phyloP scores from a whole-genome alignment of 495 filamentous ascomycete species.

The Annulohypoxylon bovei region DNA sequence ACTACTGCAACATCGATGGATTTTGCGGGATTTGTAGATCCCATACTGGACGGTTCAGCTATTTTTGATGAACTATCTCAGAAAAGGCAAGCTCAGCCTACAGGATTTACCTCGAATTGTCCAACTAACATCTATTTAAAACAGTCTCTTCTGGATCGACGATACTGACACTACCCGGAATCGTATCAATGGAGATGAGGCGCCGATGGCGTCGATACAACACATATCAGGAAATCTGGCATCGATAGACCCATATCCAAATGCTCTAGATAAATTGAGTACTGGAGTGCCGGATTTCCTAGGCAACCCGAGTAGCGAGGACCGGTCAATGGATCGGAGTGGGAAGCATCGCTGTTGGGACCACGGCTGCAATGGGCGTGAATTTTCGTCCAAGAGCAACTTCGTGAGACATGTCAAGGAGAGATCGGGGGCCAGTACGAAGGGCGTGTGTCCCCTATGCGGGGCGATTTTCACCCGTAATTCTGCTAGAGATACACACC shows the following conservation, averaged over 20 bases:
- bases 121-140: conserved; percentile 15
- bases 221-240: conserved; percentile 39
- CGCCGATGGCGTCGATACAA: conserved; percentile 36
- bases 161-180: conserved; percentile 39
- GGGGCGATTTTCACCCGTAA: conserved; percentile 91
- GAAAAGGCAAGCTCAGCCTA: conserved; percentile 30
- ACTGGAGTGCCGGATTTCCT: conserved; percentile 36
- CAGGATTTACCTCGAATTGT: background rate
- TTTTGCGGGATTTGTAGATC: conserved; percentile 35
- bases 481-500: conserved; percentile 87
- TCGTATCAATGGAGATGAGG: conserved; percentile 42
- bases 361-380: conserved; percentile 92
- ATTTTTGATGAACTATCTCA: conserved; percentile 41
- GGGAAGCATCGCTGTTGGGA: conserved; percentile 93
- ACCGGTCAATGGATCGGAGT: conserved; percentile 21
- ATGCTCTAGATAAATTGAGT: conserved; percentile 38
- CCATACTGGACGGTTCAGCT: conserved; percentile 33
- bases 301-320: conserved; percentile 26
- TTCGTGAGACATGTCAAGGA: conserved; percentile 89
- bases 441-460: conserved; percentile 85
- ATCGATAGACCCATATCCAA: conserved; percentile 25
- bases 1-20: conserved; percentile 13
- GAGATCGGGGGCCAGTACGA: conserved; percentile 85
- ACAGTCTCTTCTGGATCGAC: conserved; percentile 39
- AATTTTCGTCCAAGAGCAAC: conserved; percentile 96